Evolutionary conservation across 768 basidiomycete species (phyloP), one percentile per base, ranked within the genome.

Genomic region (Mycena kentingensis): DNA sequence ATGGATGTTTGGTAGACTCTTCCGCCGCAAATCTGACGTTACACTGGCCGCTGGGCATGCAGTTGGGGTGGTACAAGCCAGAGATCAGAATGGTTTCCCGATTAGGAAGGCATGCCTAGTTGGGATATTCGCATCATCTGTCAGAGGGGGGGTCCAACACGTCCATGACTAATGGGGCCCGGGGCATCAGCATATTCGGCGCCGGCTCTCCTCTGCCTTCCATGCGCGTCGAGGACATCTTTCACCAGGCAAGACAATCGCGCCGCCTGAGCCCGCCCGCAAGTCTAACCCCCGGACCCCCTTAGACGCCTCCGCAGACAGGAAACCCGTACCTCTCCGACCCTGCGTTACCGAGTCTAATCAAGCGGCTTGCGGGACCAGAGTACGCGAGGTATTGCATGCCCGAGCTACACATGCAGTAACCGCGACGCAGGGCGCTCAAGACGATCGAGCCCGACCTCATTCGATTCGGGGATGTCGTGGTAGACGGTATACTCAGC

Each of bases 271-370:
- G n/a, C n/a, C n/a, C n/a, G n/a, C n/a, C n/a, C n/a, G n/a, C n/a
- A n/a, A n/a, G n/a, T n/a, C n/a, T n/a, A n/a, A n/a, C n/a, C n/a
- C n/a, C n/a, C 31, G 16, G 8, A 11, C 7, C 44, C 31, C 22
- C 19, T 5, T 45, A 60, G 54, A 53, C 45, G 52, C 58, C 58
- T 0, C 58, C 58, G 12, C 65, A 66, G 0, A 82, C 85, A 56
- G 77, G 75, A 29, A 82, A 89, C 65, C 79, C 82, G 4, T 89
- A 83, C 60, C 71, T 73, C 29, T 68, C 75, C 22, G 88, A 92
- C 63, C 75, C 79, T 0, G 84, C 83, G 6, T 70, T 92, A 5
- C 83, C 85, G 8, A 68, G 69, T 34, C 65, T 92, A 21, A 64
- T 90, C 49, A 79, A 77, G 65, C 76, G 88, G 27, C 61, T 79